Evolutionary conservation across 2,329 filamentous ascomycete genomes (phyloP), one percentile per base, ranked within the genome.

Genomic region (Penicillium freii): DNA sequence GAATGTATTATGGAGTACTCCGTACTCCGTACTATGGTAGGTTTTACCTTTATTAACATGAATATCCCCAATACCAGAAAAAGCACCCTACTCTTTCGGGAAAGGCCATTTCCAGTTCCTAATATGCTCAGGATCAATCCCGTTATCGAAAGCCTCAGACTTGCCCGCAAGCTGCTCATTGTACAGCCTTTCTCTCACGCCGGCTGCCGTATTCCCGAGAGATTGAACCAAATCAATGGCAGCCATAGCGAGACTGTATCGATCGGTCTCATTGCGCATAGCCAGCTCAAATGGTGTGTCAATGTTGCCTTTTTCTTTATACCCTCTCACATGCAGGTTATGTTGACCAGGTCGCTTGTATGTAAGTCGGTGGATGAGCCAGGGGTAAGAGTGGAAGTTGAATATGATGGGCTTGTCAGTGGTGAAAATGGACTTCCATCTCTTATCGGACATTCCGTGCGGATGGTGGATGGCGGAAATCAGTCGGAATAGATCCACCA

Each of bases 311-410:
- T 92, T 92, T 78, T 92, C 89, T 69, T 83, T 86, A 79, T 92
- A 92, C 1, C 89, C 89, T 33, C 86, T 81, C n/a, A 92, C 89
- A 66, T 90, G 85, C 61, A 92, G 74, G 73, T 89, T 86, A 45
- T 80, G 71, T 71, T 82, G 84, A 5, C 88, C 88, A 1, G 85
- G 86, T 1, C 89, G 85, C 77, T 88, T 88, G 77, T 91, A 92
- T 0, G 88, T 89, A 64, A 92, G 75, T 50, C 89, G 82, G 77
- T 92, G 89, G 51, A 92, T 84, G 67, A 92, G 80, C 87, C 87
- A 92, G 9, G 89, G 89, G 76, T 92, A 92, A 33, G 85, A 88
- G 78, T 92, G 89, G 83, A 92, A 92, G 78, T 91, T 92, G 80
- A 92, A 92, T 69, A 92, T 85, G 70, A 91, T 79, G 23, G 89